phyloP scores from a whole-genome alignment of 139 green algal genomes.

The Chlamydomonas sphaeroides region DNA sequence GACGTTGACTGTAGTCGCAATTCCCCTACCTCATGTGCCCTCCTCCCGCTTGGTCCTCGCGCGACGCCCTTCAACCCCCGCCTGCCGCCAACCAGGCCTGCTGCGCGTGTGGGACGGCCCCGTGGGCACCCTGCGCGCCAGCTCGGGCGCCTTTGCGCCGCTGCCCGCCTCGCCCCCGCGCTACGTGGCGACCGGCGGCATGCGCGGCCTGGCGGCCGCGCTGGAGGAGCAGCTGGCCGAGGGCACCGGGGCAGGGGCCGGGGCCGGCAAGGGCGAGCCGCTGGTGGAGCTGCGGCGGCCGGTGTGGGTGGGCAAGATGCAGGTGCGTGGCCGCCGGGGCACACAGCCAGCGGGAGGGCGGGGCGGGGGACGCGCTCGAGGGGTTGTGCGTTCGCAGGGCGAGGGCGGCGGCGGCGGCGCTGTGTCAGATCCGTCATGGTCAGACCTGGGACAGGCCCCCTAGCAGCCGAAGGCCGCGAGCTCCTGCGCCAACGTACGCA shows the following conservation, averaged over 20 bases:
- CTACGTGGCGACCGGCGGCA: constrained; percentile 68
- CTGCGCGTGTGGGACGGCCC: constrained; percentile 66
- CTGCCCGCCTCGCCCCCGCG: constrained; percentile 32
- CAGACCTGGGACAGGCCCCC: too few relatives aligned
- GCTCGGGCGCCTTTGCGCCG: constrained; percentile 41
- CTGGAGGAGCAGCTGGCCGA: constrained; percentile 52
- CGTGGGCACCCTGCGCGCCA: constrained; percentile 49
- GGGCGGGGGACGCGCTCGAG: too few relatives aligned
- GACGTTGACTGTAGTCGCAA: too few relatives aligned
- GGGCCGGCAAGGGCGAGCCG: not conserved
- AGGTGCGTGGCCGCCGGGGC: constrained; percentile 22
- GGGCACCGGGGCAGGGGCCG: constrained; percentile 41
- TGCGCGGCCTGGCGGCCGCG: constrained; percentile 65
- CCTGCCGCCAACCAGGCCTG: not conserved
- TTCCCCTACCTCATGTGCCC: too few relatives aligned
- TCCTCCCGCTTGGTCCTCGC: too few relatives aligned
- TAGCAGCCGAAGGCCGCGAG: too few relatives aligned
- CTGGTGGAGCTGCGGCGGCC: constrained; percentile 58
- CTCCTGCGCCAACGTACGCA: too few relatives aligned
- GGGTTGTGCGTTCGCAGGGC: too few relatives aligned
- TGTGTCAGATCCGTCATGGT: too few relatives aligned
- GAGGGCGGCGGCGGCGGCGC: too few relatives aligned
- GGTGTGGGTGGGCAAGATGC: constrained; percentile 71
- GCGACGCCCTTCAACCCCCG: too few relatives aligned
- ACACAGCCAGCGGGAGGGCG: too few relatives aligned